Evolutionary conservation across 352 stramenopile genomes (phyloP), one percentile per base, ranked within the genome.

Genomic region (Aphanomyces cochlioides): DNA sequence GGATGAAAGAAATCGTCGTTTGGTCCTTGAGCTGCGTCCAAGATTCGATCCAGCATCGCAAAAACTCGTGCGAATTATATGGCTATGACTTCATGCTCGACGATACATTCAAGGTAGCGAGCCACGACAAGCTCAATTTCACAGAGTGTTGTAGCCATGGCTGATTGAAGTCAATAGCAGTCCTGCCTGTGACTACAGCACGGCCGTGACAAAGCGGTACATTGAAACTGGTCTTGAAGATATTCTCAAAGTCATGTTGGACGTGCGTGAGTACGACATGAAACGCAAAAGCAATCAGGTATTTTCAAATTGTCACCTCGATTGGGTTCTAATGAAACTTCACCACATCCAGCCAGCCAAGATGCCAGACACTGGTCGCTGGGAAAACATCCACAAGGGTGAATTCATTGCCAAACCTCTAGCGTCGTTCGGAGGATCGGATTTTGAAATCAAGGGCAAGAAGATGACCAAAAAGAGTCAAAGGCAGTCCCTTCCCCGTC

Each of bases 41-140:
- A 72, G 90, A 97, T 61, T 75, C 83, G 63, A 81, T 98, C 19
- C 79, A 96, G 69, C 82, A 95, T 56, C 90, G 93, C 58, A 81
- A 82, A 56, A 96, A 97, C 72, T 92, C 79, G 43, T 98, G 90
- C 72, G 93, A 98, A 72, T 74, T 98, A 17, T 98, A 95, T 66
- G 92, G 92, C 13, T 97, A 95, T 76, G 93, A 98, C 70, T 97
- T 97, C 53, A 98, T 98, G 93, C 58, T 98, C 45, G 90, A 97
- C 76, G 80, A 92, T 17, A 73, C 83, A 8, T 74, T 95, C 39
- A 81, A 77, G 53, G 67, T 61, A 7, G 5, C 10, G 5, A 4
- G 17, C 6, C 34, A 47, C 13, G n/a, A 8, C 39, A 13, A 8
- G n/a, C 8, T 17, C 8, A 17, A 34, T 6, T 39, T 39, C 38